Percentiles rank a stretch among this genome's conserved stretches.
phyloP scores from a whole-genome alignment of 2,329 filamentous ascomycete genomes.

The Blastomyces gilchristii region DNA sequence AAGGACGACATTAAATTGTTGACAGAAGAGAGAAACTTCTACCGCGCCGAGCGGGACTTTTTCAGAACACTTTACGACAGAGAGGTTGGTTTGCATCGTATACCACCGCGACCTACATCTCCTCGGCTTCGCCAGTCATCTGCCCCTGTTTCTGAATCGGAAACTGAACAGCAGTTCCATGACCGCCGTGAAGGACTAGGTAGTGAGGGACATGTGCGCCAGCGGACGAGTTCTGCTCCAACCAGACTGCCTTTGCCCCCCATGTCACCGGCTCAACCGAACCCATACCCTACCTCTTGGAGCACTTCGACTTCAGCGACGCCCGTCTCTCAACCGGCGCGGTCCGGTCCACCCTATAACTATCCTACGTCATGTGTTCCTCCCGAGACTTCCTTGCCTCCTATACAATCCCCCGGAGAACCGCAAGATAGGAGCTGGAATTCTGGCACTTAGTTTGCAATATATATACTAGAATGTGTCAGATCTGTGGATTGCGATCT shows the following conservation, averaged over 20 bases:
- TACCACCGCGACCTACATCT: conserved; percentile 13
- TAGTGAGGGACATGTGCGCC: conserved; percentile 11
- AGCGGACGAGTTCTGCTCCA: conserved; percentile 9
- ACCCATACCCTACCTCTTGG: conserved; percentile 1
- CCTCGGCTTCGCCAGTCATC: conserved; percentile 8
- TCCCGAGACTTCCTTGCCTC: conserved; percentile 1
- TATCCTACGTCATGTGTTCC: background rate
- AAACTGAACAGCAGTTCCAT: conserved; percentile 1
- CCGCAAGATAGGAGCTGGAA: conserved; percentile 8
- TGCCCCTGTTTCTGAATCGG: conserved; percentile 5
- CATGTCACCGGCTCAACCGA: conserved; percentile 2
- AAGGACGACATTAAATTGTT: conserved; percentile 28
- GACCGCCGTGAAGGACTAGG: conserved; percentile 7
- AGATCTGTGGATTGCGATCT: background rate
- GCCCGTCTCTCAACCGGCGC: background rate
- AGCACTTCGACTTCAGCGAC: background rate
- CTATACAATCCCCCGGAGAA: background rate
- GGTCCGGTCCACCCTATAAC: background rate
- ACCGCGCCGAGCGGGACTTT: conserved; percentile 32
- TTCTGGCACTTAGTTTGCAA: conserved; percentile 2
- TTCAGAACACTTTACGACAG: conserved; percentile 24
- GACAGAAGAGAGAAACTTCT: conserved; percentile 29
- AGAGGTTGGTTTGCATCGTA: conserved; percentile 9
- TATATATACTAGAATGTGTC: background rate
- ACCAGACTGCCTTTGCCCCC: conserved; percentile 6